These are phyloP conservation scores for Populus hybrid DNA, from an alignment of 441 rosid genomes.

Conservation along the genomic window DNA sequence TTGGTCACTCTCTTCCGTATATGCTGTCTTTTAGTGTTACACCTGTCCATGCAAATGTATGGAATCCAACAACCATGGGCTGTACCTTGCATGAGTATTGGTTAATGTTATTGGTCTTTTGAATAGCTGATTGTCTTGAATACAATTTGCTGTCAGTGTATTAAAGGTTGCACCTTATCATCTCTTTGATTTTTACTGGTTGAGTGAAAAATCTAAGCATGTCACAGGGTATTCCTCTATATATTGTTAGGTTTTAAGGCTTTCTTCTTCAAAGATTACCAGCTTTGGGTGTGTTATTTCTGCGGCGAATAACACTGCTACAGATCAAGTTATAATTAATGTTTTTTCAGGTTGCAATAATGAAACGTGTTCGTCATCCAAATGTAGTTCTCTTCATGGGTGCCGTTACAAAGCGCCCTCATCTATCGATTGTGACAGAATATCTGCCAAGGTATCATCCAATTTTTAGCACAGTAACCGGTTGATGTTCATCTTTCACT, in stretches of 20 bases:
- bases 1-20: neutral
- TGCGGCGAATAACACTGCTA: neutral
- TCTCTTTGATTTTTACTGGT: neutral
- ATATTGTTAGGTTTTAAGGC: neutral
- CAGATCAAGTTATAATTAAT: neutral
- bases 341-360: constrained; percentile 74
- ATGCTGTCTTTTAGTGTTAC: neutral
- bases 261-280: neutral
- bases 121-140: neutral
- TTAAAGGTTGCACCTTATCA: neutral
- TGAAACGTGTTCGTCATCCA: constrained; percentile 98
- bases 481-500: neutral
- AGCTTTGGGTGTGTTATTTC: neutral
- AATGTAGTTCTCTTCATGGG: constrained; percentile 99
- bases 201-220: neutral
- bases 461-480: neutral
- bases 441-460: constrained; percentile 78
- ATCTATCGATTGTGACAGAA: constrained; percentile 90
- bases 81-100: neutral
- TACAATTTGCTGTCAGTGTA: neutral
- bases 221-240: neutral
- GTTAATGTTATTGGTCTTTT: neutral
- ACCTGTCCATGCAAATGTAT: neutral
- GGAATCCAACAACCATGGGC: neutral
- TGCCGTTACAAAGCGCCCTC: constrained; percentile 84